Base-by-base conservation (phyloP, 192 early-diverging fungal species). In the Anaeromyces robustus region DNA sequence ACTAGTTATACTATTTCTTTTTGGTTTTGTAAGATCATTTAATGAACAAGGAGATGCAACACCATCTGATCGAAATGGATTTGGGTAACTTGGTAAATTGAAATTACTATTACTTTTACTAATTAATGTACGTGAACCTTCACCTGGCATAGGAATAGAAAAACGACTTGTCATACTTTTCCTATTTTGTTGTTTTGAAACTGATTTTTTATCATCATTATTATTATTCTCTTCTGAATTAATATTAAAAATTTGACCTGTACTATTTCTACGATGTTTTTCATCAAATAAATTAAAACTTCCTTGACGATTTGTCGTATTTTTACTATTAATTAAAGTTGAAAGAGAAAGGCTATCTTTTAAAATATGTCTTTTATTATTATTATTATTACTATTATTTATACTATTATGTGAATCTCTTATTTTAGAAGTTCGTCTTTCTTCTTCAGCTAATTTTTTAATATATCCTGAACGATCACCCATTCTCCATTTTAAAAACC, bases 401-500 rank as follows among this genome's bases (percentile, higher is more conserved):
- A 1, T 14, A 13, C 13, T 39, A 78, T 82, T 30, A 13, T 81
- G 3, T 2, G 39, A 9, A 6, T n/a, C 80, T 29, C 14, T 2
- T 0, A 80, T 13, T 22, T 43, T 18, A 19, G 2, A 30, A 0
- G 29, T 29, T 30, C 52, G 29, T 30, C 26, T 78, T 37, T 30
- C 32, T 26, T 37, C 78, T 80, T 80, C 80, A 77, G 32, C 22
- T 29, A 80, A 29, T 37, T 30, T 80, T n/a, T n/a, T 77, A 30
- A 37, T 78, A n/a, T 18, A 29, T 13, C 81, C 77, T 13, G 14
- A 77, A 22, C 30, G 26, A 81, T 83, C 30, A 28, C 41, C 68
- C 52, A 37, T 77, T 30, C 31, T 77, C 18, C 77, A 43, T 79
- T 30, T 39, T 22, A 85, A 59, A 17, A 29, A 84, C 83, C 79